Conservation (phyloP, 345 rosid genomes). For the Syzygium grande region DNA sequence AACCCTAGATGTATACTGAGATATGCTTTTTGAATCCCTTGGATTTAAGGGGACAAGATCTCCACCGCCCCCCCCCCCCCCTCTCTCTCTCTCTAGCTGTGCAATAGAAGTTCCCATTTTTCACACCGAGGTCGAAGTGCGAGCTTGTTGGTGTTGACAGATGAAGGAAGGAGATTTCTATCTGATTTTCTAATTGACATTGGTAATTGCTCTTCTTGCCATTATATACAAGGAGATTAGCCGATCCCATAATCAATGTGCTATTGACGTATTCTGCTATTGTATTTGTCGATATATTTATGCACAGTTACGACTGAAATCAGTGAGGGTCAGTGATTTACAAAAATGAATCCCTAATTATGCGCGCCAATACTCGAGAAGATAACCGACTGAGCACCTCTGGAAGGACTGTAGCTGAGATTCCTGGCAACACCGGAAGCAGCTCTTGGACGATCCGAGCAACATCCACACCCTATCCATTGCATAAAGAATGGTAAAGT, state of each 20-base stretch:
- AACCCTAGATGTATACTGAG: neutral
- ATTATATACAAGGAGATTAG: neutral
- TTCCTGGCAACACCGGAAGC: conserved; percentile 77
- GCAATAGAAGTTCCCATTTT: neutral
- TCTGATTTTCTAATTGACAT: neutral
- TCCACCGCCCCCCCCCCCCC: no score
- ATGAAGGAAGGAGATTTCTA: neutral
- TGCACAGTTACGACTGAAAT: neutral
- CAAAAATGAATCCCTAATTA: conserved; percentile 65
- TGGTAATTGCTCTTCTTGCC: neutral
- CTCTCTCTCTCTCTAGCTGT: neutral
- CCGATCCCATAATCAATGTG: neutral
- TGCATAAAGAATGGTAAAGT: neutral
- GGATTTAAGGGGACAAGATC: neutral
- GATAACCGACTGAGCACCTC: conserved; percentile 66
- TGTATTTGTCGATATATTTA: neutral
- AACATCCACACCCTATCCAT: conserved; percentile 43
- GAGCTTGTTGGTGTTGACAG: neutral
- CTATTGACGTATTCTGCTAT: neutral
- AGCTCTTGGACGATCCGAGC: conserved; percentile 47
- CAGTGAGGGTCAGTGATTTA: neutral
- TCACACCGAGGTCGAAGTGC: neutral
- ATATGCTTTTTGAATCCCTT: neutral
- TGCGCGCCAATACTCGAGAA: conserved; percentile 67
- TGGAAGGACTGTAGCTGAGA: conserved; percentile 65